Base-by-base conservation (phyloP, 371 early-diverging fungal genomes). In the Blakeslea trispora region DNA sequence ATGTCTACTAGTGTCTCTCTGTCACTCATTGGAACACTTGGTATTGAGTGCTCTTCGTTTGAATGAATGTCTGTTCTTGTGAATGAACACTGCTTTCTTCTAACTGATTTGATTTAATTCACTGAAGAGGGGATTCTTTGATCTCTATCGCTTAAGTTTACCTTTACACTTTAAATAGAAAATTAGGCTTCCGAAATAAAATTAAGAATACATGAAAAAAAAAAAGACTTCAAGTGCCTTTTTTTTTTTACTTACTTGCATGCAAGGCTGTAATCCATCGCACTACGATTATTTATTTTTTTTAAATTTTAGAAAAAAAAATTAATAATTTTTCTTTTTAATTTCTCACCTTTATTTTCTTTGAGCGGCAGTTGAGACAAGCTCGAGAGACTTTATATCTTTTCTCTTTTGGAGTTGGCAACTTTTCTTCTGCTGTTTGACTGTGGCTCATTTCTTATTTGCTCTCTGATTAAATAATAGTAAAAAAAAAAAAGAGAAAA, bases 221-320 rank as follows among this genome's bases (percentile, higher is more conserved):
- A n/a, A n/a, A n/a, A n/a, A n/a, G n/a, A n/a, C n/a, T n/a, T n/a
- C n/a, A n/a, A n/a, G n/a, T n/a, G n/a, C n/a, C n/a, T n/a, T n/a
- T n/a, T n/a, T n/a, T n/a, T n/a, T n/a, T n/a, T n/a, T 42, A 40
- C 45, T 55, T 73, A 79, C 79, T 75, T 79, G 79, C 79, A 79
- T 79, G 63, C 78, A 77, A 19, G 78, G 78, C 15, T 70, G 78
- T n/a, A 77, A 24, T 17, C 78, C 78, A 68, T 79, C 79, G 32
- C 79, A 79, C 79, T 79, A 55, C n/a, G n/a, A n/a, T n/a, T n/a
- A n/a, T n/a, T n/a, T n/a, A n/a, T n/a, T n/a, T n/a, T n/a, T n/a
- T n/a, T n/a, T n/a, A n/a, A n/a, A n/a, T n/a, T n/a, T n/a, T 37
- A 24, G 13, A 41, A 18, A 13, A 3, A 31, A 3, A 31, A 5